Evolutionary conservation across 768 basidiomycete genomes (phyloP), one percentile per base, ranked within the genome.

Genomic region (Trametes gibbosa): DNA sequence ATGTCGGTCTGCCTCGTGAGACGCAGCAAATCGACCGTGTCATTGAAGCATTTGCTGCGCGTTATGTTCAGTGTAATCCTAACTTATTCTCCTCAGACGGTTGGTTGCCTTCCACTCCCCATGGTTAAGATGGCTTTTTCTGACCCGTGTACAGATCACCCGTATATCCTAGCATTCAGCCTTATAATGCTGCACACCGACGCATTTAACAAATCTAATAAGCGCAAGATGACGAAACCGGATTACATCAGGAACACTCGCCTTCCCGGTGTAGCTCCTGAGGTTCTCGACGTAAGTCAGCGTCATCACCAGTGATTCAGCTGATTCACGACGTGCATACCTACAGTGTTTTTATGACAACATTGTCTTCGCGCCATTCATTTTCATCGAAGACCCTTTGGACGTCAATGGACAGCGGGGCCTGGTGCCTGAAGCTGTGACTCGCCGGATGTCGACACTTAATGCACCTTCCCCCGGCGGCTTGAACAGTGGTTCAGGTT

Each of bases 131-230:
- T 39, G 17, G 37, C 17, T 3, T 32, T 3, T 17, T 39, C 37
- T 60, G 40, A 27, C 49, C 37, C 24, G 14, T 17, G 16, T n/a
- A 13, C 62, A 95, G 95, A 97, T 68, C 88, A 96, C 66, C 90
- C 96, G 12, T 98, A 98, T 74, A 90, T 98, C 51, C 78, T 98
- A 47, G 94, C 96, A 13, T 98, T 98, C 76, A 98, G 96, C 66
- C 78, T 98, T 69, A 97, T 98, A 66, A 98, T 99, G 96, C 79
- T 98, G 50, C 95, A 98, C 70, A 99, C 97, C 17, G 97, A 99
- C 69, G 92, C 89, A 5, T 98, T 98, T 80, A 99, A 99, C 75
- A 92, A 89, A 74, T 92, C 92, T 62, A 98, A 98, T 75, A 98
- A 90, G 75, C 87, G 86, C 52, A 98, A 98, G 76, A 99, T 99